Conservation (phyloP, 2,329 filamentous ascomycete genomes). For the Chaetoscypha palmicola region DNA sequence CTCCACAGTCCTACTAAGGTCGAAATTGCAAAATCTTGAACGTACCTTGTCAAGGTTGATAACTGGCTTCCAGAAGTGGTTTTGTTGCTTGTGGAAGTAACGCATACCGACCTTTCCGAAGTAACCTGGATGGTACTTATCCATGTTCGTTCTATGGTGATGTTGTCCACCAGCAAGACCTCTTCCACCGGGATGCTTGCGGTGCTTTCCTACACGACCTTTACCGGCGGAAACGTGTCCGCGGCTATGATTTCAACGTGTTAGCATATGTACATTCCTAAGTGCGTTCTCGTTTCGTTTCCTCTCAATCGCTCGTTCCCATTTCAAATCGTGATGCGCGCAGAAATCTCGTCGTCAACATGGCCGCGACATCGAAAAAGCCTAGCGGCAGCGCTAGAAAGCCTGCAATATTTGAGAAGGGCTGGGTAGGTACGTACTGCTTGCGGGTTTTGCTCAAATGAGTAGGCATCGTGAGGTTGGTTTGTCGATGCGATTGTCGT, state of each 20-base stretch:
- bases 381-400: background rate
- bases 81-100: slow-evolving; percentile 93
- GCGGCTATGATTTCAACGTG: slow-evolving; percentile 52
- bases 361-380: slow-evolving; percentile 3
- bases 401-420: slow-evolving; percentile 2
- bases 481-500: slow-evolving; percentile 24
- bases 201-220: slow-evolving; percentile 98
- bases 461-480: slow-evolving; percentile 62
- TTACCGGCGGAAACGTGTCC: slow-evolving; percentile 98
- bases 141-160: slow-evolving; percentile 90
- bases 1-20: too few relatives aligned
- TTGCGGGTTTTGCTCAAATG: slow-evolving; percentile 70
- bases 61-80: slow-evolving; percentile 97
- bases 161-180: slow-evolving; percentile 97
- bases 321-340: background rate
- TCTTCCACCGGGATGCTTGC: slow-evolving; percentile 82
- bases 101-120: slow-evolving; percentile 96
- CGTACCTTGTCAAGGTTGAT: slow-evolving; percentile 98
- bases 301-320: slow-evolving; percentile 2
- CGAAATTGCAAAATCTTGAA: too few relatives aligned
- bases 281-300: background rate
- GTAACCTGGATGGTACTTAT: slow-evolving; percentile 97
- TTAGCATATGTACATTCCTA: slow-evolving; percentile 24
- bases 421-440: slow-evolving; percentile 50
- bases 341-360: slow-evolving; percentile 4